Conservation (phyloP, 1,284 basidiomycete genomes). For the Cystobasidium slooffiae region DNA sequence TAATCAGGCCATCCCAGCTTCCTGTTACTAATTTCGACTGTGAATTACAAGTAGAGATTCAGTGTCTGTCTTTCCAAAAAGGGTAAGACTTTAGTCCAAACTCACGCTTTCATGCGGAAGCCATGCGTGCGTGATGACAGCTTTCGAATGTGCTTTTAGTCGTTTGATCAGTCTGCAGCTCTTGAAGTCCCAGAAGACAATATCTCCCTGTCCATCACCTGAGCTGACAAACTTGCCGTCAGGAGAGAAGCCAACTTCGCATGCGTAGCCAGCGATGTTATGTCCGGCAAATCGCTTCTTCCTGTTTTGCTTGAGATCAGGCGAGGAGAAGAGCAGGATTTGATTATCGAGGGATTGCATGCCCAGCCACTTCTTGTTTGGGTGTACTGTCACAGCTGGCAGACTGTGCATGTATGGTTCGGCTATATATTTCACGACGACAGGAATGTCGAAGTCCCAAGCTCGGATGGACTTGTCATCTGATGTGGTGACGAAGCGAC, state of each 20-base stretch:
- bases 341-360: slow-evolving; percentile 98
- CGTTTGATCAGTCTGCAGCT: slow-evolving; percentile 87
- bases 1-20: slow-evolving; percentile 80
- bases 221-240: slow-evolving; percentile 97
- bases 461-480: slow-evolving; percentile 99
- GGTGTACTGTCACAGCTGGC: slow-evolving; percentile 94
- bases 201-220: slow-evolving; percentile 90
- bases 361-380: slow-evolving; percentile 92
- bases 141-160: slow-evolving; percentile 86
- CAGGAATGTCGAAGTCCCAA: slow-evolving; percentile 65
- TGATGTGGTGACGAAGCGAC: slow-evolving; percentile 96
- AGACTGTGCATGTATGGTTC: slow-evolving; percentile 99
- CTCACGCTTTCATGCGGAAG: slow-evolving; percentile 93
- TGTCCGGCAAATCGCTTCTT: slow-evolving; percentile 98
- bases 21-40: slow-evolving; percentile 94
- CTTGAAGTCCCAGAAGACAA: slow-evolving; percentile 99
- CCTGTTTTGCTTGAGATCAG: slow-evolving; percentile 86
- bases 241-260: slow-evolving; percentile 93
- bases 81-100: slow-evolving; percentile 52
- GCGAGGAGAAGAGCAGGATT: slow-evolving; percentile 93
- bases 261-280: slow-evolving; percentile 93
- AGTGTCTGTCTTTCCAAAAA: slow-evolving; percentile 30
- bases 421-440: slow-evolving; percentile 99
- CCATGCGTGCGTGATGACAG: slow-evolving; percentile 97
- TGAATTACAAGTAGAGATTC: slow-evolving; percentile 34